Conservation (phyloP, 345 rosid genomes). For the Gossypium longicalyx region DNA sequence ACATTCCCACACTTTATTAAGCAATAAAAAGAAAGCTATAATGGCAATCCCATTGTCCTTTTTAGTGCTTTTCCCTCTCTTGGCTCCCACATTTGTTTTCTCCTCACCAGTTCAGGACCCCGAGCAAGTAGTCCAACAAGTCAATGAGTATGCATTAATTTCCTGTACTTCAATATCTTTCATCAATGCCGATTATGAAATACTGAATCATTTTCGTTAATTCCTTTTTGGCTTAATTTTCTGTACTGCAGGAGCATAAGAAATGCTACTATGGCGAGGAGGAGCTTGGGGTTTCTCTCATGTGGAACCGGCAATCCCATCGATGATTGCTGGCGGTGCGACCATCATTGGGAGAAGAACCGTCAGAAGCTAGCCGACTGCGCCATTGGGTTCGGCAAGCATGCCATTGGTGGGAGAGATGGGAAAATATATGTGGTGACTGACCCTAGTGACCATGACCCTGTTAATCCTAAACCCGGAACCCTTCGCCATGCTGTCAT, state of each 20-base stretch:
- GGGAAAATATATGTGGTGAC: slow-evolving; percentile 55
- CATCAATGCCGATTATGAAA: neutral
- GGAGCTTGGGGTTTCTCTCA: slow-evolving; percentile 53
- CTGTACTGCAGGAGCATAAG: slow-evolving; percentile 33
- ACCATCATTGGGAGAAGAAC: slow-evolving; percentile 47
- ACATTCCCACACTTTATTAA: neutral
- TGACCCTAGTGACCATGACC: slow-evolving; percentile 36
- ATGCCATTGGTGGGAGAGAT: slow-evolving; percentile 62
- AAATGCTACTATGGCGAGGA: slow-evolving; percentile 44
- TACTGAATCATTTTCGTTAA: neutral
- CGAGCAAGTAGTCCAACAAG: slow-evolving; percentile 48
- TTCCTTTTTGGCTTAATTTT: neutral
- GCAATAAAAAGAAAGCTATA: neutral
- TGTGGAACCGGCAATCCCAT: slow-evolving; percentile 65
- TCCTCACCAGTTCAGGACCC: slow-evolving; percentile 31
- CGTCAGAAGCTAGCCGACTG: slow-evolving; percentile 61
- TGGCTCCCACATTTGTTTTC: neutral
- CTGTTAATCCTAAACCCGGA: slow-evolving; percentile 58
- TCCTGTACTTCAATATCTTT: neutral
- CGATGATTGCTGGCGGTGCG: slow-evolving; percentile 70
- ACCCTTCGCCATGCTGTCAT: slow-evolving; percentile 59
- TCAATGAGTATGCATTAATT: slow-evolving; percentile 29
- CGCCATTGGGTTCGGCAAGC: slow-evolving; percentile 61
- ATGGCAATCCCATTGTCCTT: neutral
- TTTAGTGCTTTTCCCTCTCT: neutral